Base-by-base conservation (phyloP, 805 yeast genomes). In the Candida xiaguanensis region DNA sequence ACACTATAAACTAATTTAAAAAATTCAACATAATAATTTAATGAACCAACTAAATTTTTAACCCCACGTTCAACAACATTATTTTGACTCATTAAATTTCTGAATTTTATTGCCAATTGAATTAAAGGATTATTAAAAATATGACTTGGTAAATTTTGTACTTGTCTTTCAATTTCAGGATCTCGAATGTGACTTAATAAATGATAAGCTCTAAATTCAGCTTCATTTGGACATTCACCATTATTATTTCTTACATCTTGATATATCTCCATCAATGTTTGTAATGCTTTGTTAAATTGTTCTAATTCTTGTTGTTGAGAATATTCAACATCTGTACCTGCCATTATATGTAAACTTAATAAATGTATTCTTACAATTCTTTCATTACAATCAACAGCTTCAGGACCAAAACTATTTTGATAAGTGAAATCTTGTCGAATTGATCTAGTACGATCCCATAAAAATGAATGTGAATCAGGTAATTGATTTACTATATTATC, bases 361-460 rank as follows among this genome's bases (percentile, higher is more conserved):
- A 91, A 71, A 56, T 93, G 99, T 15, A 90, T 83, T 39, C 99
- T 68, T 4, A 89, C 96, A 49, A 93, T 93, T 38, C 82, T 69
- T 59, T 93, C 99, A 52, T 87, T 86, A 59, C 98, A 93, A 48
- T 84, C 91, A 8, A 91, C 77, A 1, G 97, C 95, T 56, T 93
- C 98, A 2, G 90, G 85, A 0, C 98, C 99, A 30, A 81, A 82
- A 51, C 81, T 91, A 57, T 91, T 91, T 56, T 93, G 99, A 54
- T 86, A 90, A 0, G 97, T 90, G 61, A 93, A 93, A 59, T 93
- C 99, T 59, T 93, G 98, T 55, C 99, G 75, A 31, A 93, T 90
- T 0, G 97, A 88, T 49, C 99, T 75, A 15, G 97, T 93, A 60
- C 99, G 75, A 60, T 93, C 98, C 99, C 99, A 95, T 7, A 93